Base-by-base conservation (phyloP, 2,329 filamentous ascomycete species). In the Microdochium bolleyi region DNA sequence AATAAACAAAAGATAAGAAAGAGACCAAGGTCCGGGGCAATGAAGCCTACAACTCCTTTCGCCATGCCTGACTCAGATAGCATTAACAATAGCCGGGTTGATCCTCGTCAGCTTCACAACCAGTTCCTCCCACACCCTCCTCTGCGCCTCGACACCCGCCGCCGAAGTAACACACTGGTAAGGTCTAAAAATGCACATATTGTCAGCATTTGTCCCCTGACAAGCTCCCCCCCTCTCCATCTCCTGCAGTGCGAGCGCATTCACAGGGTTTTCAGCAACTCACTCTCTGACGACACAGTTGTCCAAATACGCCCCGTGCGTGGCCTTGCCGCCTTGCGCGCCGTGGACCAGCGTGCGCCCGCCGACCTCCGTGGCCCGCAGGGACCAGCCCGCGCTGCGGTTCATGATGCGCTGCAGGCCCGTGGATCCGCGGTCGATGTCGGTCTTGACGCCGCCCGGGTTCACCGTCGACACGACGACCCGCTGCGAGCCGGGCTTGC, bases 381-480 rank as follows among this genome's bases (percentile, higher is more conserved):
- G 51, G 21, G 72, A 7, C 11, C 66, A 51, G 24, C 67, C 64
- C 34, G 74, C 32, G 10, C 69, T 52, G 21, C 49, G 60, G 32
- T 32, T 59, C 32, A 19, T 51, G 21, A 50, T 50, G 14, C 14
- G 1, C 13, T 13, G 53, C 54, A 57, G 1, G 51, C 51, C 16
- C 34, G 41, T 52, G 0, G 50, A 24, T 0, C 78, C 70, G 1
- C 77, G 67, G 5, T 57, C 59, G 1, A 83, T 64, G 24, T 72
- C 65, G 1, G 74, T 74, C 41, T 77, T 68, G 60, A 79, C 82
- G 27, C 77, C 65, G 1, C 79, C 79, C 0, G 80, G 79, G 53
- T 78, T 79, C 21, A 78, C 55, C 55, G 69, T 68, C 58, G 80
- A 82, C 53, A 83, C 57, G 1, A 73, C 72, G 38, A 82, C 73